A percentile compares a stretch with the other conserved stretches of the same genome.
Conservation (phyloP, 116 monocot species). For the Thalassia testudinum region DNA sequence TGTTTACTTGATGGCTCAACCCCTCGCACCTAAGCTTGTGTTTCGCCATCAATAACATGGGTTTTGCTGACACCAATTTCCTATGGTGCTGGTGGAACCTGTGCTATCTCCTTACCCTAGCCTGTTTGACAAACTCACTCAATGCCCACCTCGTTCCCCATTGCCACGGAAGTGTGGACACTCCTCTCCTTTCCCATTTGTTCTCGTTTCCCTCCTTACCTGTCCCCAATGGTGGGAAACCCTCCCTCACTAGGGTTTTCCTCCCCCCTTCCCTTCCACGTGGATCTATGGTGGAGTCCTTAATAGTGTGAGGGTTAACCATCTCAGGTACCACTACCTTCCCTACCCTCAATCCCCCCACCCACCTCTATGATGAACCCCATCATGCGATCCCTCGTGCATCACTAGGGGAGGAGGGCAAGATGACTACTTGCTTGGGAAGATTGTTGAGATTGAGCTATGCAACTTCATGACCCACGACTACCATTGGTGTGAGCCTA, state of each 20-base stretch:
- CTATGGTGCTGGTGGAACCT: too few species aligned
- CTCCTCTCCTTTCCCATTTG: too few species aligned
- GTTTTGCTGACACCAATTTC: too few species aligned
- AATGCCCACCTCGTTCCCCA: too few species aligned
- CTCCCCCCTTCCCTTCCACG: not conserved
- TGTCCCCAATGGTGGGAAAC: not conserved
- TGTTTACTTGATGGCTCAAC: too few species aligned
- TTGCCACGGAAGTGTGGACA: too few species aligned
- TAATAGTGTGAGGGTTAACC: not conserved
- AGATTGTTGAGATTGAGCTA: slow-evolving; percentile 89
- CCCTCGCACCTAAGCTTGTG: too few species aligned
- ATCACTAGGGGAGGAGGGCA: slow-evolving; percentile 34
- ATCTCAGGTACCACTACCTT: not conserved
- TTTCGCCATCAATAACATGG: too few species aligned
- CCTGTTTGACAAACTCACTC: too few species aligned
- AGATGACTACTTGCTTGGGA: slow-evolving; percentile 80
- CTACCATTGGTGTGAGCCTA: slow-evolving; percentile 66
- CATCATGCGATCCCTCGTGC: not conserved
- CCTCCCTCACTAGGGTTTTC: not conserved
- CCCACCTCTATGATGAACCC: not conserved
- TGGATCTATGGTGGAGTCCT: not conserved
- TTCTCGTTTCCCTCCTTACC: not conserved
- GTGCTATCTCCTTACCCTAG: too few species aligned
- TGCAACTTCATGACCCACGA: slow-evolving; percentile 99
- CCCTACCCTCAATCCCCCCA: not conserved